A percentile compares a stretch with the other conserved stretches of the same genome.
Evolutionary conservation across 2,329 filamentous ascomycete genomes (phyloP).

Genomic region (Penicillium sp.): DNA sequence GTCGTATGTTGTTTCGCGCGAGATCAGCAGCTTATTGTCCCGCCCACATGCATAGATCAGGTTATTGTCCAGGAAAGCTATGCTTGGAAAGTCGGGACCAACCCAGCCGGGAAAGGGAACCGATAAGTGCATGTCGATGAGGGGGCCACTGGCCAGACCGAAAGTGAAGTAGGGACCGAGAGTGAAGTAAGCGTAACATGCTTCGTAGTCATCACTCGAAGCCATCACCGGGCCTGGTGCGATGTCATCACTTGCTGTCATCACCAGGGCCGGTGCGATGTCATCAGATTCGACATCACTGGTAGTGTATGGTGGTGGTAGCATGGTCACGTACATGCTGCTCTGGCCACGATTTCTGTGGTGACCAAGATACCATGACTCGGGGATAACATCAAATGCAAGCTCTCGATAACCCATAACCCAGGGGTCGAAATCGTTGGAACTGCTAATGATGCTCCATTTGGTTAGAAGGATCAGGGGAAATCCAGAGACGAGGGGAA

Average conservation of each 20-base stretch:
- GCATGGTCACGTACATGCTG: neutral
- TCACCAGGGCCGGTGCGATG: too few species aligned
- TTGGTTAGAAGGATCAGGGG: neutral
- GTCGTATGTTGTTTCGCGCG: neutral
- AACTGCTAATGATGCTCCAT: neutral
- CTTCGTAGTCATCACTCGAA: too few species aligned
- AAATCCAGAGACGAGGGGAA: too few species aligned
- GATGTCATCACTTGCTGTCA: too few species aligned
- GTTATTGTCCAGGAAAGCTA: neutral
- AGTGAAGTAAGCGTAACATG: too few species aligned
- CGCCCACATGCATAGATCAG: neutral
- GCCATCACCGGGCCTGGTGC: too few species aligned
- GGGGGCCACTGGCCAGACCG: neutral
- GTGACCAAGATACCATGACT: neutral
- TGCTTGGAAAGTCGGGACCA: neutral
- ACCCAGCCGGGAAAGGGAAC: neutral
- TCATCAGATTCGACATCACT: too few species aligned
- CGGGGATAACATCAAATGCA: neutral
- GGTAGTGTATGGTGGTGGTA: too few species aligned
- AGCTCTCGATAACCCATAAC: neutral
- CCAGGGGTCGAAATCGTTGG: neutral
- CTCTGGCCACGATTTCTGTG: slow-evolving; percentile 3
- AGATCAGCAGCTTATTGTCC: neutral
- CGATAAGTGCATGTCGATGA: neutral
- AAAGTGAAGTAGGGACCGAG: neutral